A percentile compares a stretch with the other conserved stretches of the same genome.
Conservation (phyloP, 306 rosid species). For the Vicia villosa region DNA sequence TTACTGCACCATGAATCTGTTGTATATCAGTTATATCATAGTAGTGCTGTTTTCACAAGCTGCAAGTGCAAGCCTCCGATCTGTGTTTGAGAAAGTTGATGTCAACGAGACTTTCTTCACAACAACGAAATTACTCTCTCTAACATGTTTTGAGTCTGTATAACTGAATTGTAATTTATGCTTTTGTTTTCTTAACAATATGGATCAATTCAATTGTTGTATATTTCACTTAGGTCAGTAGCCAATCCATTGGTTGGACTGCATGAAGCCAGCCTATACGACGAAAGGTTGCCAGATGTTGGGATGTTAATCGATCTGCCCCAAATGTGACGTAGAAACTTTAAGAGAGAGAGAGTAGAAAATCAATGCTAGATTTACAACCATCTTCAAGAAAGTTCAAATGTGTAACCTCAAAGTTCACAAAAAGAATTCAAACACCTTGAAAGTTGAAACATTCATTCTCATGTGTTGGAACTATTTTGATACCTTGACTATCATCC, state of each 20-base stretch:
- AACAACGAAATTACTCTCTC: neutral
- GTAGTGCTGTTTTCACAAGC: conserved; percentile 7
- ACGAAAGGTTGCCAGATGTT: neutral
- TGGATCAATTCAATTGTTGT: neutral
- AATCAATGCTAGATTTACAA: no score
- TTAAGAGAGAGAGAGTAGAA: no score
- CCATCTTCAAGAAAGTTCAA: no score
- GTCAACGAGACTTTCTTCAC: neutral
- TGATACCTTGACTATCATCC: no score
- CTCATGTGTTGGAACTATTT: no score
- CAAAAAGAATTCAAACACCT: no score
- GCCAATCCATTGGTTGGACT: neutral
- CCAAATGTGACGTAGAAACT: no score
- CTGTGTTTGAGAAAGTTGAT: neutral
- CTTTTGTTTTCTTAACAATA: neutral
- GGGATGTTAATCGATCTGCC: neutral
- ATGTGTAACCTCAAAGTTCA: no score
- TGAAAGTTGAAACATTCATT: no score
- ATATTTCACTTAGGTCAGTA: neutral
- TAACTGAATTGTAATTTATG: neutral
- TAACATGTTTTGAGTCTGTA: neutral
- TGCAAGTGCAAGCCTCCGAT: neutral
- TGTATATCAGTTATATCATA: neutral
- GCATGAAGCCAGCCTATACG: neutral
- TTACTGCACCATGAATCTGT: neutral